These are phyloP conservation scores for Trichoderma aggressivum DNA, from an alignment of 2,329 filamentous ascomycete genomes.

Conservation along the genomic window DNA sequence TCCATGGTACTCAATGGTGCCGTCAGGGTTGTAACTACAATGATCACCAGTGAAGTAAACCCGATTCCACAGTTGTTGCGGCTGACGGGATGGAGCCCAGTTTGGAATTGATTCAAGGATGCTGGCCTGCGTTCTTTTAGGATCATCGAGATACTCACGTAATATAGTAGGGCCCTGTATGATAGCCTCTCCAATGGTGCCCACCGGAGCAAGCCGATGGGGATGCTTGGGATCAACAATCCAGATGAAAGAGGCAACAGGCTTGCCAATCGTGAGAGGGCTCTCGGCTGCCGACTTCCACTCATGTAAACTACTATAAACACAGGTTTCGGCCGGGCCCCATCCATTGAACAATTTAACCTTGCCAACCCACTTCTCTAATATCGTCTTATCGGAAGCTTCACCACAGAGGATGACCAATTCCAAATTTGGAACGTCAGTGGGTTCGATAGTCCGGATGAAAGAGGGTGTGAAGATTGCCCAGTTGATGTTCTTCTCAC, in stretches of 20 bases:
- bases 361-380: slow-evolving; percentile 17
- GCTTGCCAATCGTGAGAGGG: slow-evolving; percentile 7
- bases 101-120: neutral
- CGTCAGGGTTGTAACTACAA: neutral
- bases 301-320: slow-evolving; percentile 10
- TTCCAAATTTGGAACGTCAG: slow-evolving; percentile 10
- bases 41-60: neutral
- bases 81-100: neutral
- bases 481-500: neutral
- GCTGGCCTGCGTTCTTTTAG: neutral
- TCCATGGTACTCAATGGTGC: slow-evolving; percentile 7
- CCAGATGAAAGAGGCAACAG: neutral
- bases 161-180: slow-evolving; percentile 10
- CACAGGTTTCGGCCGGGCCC: slow-evolving; percentile 21
- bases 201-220: slow-evolving; percentile 4
- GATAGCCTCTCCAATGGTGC: slow-evolving; percentile 13
- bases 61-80: neutral
- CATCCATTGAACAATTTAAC: slow-evolving; percentile 21
- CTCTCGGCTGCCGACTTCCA: slow-evolving; percentile 2
- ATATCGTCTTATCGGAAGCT: neutral
- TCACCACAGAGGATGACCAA: slow-evolving; percentile 17
- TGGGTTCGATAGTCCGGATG: neutral
- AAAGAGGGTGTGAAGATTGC: slow-evolving; percentile 15
- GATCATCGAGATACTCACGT: slow-evolving; percentile 14
- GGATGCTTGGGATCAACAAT: slow-evolving; percentile 4